These are phyloP conservation scores for Chaetomiaceae sp. DNA, from an alignment of 2,329 filamentous ascomycete species.

Conservation along the genomic window DNA sequence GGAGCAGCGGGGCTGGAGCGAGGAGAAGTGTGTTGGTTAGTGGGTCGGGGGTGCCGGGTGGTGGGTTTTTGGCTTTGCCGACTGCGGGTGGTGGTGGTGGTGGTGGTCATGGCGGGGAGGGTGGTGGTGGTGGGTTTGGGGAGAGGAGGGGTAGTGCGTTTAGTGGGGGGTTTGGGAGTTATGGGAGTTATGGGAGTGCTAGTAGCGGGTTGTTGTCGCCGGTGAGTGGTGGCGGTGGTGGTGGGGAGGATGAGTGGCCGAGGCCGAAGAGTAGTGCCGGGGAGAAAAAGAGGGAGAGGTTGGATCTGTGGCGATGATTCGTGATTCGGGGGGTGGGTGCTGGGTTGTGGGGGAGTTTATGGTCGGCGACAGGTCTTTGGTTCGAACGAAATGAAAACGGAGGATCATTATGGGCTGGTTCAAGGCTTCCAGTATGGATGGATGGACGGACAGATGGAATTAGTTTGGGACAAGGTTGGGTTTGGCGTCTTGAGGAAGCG, in stretches of 20 bases:
- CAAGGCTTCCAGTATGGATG: too few species aligned
- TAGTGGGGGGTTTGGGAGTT: neutral
- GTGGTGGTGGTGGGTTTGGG: neutral
- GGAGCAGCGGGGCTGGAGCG: conserved; percentile 46
- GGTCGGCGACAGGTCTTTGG: too few species aligned
- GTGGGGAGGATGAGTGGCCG: conserved; percentile 24
- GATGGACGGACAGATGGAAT: too few species aligned
- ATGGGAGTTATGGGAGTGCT: too few species aligned
- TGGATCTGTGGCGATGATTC: conserved; percentile 26
- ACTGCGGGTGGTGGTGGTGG: conserved; percentile 14
- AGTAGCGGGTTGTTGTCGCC: neutral
- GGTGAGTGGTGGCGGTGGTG: conserved; percentile 3
- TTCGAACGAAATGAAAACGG: too few species aligned
- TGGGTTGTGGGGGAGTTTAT: too few species aligned
- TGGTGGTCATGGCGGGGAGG: too few species aligned
- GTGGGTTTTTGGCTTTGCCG: conserved; percentile 51
- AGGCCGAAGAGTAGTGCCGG: conserved; percentile 23
- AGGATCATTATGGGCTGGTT: too few species aligned
- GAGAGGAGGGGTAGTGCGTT: neutral
- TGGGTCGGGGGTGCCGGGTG: conserved; percentile 43
- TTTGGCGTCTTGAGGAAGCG: too few species aligned
- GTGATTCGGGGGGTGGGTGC: neutral
- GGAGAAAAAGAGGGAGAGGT: conserved; percentile 24
- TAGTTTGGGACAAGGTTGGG: too few species aligned
- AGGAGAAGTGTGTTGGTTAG: conserved; percentile 51